Evolutionary conservation across 2,329 filamentous ascomycete genomes (phyloP), one percentile per base, ranked within the genome.

Genomic region (Aspergillus phoenicis): DNA sequence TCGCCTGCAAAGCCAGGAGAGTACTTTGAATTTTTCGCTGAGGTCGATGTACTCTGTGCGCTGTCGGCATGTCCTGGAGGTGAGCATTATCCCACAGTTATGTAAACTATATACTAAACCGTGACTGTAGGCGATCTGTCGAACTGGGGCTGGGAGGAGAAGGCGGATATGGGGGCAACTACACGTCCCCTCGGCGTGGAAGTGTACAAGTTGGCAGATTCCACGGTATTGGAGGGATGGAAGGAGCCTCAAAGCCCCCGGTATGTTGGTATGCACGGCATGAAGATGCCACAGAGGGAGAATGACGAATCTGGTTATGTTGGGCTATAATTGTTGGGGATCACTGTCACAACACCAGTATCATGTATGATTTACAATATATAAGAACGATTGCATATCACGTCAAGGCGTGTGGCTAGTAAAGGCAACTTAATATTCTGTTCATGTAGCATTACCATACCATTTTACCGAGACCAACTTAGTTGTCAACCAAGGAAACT

Each of bases 151-250:
- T 95, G 91, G 82, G 88, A 89, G 11, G 85, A 83, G 47, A 82
- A 80, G 61, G 80, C 77, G 6, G 78, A 72, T 51, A 88, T 85
- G 74, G 85, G 86, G 64, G 84, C 87, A 69, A 87, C 87, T 57
- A 91, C 91, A 84, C 84, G 91, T 7, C 90, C 90, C 1, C 82
- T 95, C 5, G 87, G 87, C 52, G 89, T 94, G 0, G 86, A 93
- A 67, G 87, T 95, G 0, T 93, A 87, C 73, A 81, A 82, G 60
- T 75, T 94, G 13, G 75, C 80, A 28, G 85, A 89, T 66, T 73
- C 77, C 52, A 70, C 72, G 2, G 66, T 89, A 0, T 71, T 91
- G 54, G 70, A 80, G 7, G 87, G 82, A 0, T 93, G 91, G 91
- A 85, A 82, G 67, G 78, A 83, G 24, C 84, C 88, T 0, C 78